Evolutionary conservation across 2,329 filamentous ascomycete genomes (phyloP), one percentile per base, ranked within the genome.

Genomic region (Claviceps maximensis): DNA sequence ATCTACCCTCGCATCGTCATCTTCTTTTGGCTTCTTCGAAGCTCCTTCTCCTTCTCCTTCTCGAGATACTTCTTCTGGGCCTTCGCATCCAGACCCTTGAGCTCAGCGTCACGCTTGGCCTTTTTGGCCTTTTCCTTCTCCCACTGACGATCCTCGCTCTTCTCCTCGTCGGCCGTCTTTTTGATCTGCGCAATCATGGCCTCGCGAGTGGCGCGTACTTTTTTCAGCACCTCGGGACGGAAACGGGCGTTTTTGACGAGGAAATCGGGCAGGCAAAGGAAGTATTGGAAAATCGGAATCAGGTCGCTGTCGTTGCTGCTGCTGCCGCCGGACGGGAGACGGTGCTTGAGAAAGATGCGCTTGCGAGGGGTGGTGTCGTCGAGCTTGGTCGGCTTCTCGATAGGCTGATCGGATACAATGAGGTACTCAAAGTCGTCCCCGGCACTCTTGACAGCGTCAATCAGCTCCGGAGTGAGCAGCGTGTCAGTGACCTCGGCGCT

Each of bases 401-500:
- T 72, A 38, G 91, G 89, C 71, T 96, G 89, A 67, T 98, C 93
- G 21, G 84, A 86, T 50, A 97, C 75, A 62, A 98, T 86, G 56
- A 98, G 71, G 62, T 90, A 91, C 68, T 97, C 89, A 58, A 95
- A 82, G 50, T 58, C 49, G 56, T 91, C 85, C 31, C 91, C 91
- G 5, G 88, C 88, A 51, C 84, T 71, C 62, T 86, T 79, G 58
- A 95, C 76, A 17, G 87, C 89, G 63, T 86, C 80, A 68, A 89
- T 79, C 40, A 98, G 77, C 62, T 97, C 91, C n/a, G 86, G 78
- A 4, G 89, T 95, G 50, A 98, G 78, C 59, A 98, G 74, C 7
- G 82, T 75, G 47, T 96, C 87, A 13, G 90, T 96, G 61, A 98
- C 84, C 71, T 97, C 93, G 54, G 90, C 89, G 70, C 84, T 95